A percentile compares a stretch with the other conserved stretches of the same genome.
Evolutionary conservation across 352 stramenopile species (phyloP).

Genomic region (Pythium sukuiense): DNA sequence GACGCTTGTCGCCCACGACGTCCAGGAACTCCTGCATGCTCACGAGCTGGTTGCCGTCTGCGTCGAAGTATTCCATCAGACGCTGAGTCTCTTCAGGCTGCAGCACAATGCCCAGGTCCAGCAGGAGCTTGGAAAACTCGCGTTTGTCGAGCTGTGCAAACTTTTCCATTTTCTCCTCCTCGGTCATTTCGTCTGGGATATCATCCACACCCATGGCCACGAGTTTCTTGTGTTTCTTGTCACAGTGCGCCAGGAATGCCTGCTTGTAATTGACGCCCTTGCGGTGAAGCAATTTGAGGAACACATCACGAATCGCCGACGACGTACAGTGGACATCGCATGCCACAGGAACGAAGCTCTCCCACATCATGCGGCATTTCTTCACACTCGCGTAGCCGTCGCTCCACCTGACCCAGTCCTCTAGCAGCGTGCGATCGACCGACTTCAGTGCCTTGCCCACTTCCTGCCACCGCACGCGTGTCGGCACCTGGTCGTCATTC

Average conservation of each 20-base stretch:
- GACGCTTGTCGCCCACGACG: slow-evolving; percentile 76
- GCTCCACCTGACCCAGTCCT: slow-evolving; percentile 85
- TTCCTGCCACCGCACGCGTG: slow-evolving; percentile 62
- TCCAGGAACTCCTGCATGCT: slow-evolving; percentile 82
- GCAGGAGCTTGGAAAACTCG: slow-evolving; percentile 61
- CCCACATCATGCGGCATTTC: slow-evolving; percentile 79
- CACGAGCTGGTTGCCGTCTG: slow-evolving; percentile 61
- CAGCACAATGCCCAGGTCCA: slow-evolving; percentile 78
- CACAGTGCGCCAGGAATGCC: slow-evolving; percentile 71
- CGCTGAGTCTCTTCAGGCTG: slow-evolving; percentile 75
- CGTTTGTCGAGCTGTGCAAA: slow-evolving; percentile 50
- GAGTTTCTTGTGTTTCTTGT: slow-evolving; percentile 53
- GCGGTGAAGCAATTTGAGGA: slow-evolving; percentile 91
- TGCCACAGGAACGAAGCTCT: slow-evolving; percentile 78
- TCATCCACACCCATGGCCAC: slow-evolving; percentile 58
- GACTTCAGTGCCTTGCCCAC: slow-evolving; percentile 89
- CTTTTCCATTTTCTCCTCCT: slow-evolving; percentile 59
- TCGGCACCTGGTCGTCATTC: slow-evolving; percentile 30
- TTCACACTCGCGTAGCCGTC: slow-evolving; percentile 51
- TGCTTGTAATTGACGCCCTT: slow-evolving; percentile 84
- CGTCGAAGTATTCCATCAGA: slow-evolving; percentile 87
- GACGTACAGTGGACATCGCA: slow-evolving; percentile 90
- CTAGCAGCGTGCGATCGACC: slow-evolving; percentile 80
- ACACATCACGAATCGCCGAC: slow-evolving; percentile 84
- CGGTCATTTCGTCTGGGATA: slow-evolving; percentile 58